Evolutionary conservation across 305 asterid genomes (phyloP), one percentile per base, ranked within the genome.

Genomic region (Andrographis paniculata): DNA sequence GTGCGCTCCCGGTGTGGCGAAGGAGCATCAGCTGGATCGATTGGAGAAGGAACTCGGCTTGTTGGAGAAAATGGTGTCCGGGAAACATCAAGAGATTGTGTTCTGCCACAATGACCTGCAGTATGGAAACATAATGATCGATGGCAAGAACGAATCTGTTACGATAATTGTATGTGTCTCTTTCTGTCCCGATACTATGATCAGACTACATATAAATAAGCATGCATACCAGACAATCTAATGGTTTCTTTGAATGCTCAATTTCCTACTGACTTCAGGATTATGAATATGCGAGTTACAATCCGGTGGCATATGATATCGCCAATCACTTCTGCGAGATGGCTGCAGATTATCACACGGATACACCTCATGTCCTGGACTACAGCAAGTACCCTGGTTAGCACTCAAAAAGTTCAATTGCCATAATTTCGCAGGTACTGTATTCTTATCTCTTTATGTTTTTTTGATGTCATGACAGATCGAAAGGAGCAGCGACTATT

Each of bases 291-390:
- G 82, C 89, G 0, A 84, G 94, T 72, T 86, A 86, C 61, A 86
- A 91, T 60, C 95, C 96, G 11, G 61, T 80, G 27, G 87, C 99
- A 0, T 91, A 82, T 63, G 99, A 91, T 63, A 48, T 91, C 55
- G 99, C 99, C 1, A 91, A 91, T 59, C 99, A 91, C 68, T 91
- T 91, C 72, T 86, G 96, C 27, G 96, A 86, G 62, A 91, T 91
- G 99, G 91, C 78, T 54, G 96, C 95, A 12, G 59, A 91, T 68
- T 91, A 86, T 64, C 95, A 91, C 71, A 65, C 95, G 0, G 93
- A 82, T 20, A 75, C 83, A 16, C 96, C 99, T 43, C 96, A 86
- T 58, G 45, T 86, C 55, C 67, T 91, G 67, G 85, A 91, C 69
- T 86, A 80, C 60, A 70, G 24, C 63, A 78, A 63, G 44, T 91